Conservation (phyloP, 2,329 filamentous ascomycete genomes). For the Colletotrichum sansevieriae region DNA sequence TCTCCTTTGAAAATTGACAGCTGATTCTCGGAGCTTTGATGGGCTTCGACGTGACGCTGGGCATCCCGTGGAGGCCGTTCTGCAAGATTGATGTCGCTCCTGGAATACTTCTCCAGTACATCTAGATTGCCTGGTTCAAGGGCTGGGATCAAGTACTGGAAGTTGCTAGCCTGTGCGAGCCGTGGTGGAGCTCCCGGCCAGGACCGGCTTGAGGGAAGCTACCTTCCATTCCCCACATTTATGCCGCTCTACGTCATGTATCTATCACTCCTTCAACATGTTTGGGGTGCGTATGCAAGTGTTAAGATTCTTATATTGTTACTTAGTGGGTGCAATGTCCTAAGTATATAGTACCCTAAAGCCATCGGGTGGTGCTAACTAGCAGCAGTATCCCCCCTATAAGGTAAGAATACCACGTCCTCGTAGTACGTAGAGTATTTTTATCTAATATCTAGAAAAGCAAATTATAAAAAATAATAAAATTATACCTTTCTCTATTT, state of each 20-base stretch:
- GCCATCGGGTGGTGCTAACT: too few species aligned
- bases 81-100: background rate
- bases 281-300: too few species aligned
- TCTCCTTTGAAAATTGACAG: conserved; percentile 6
- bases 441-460: too few species aligned
- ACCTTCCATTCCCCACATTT: conserved; percentile 44
- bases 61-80: conserved; percentile 7
- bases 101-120: background rate
- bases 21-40: conserved; percentile 23
- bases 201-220: conserved; percentile 34
- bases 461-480: too few species aligned
- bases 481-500: too few species aligned
- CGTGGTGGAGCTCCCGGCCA: conserved; percentile 23
- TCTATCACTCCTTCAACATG: conserved; percentile 39
- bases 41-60: conserved; percentile 12
- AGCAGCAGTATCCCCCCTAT: too few species aligned
- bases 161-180: conserved; percentile 25
- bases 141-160: background rate
- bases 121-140: background rate
- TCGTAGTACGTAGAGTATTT: too few species aligned
- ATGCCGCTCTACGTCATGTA: conserved; percentile 48
- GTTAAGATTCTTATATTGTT: too few species aligned
- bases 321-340: too few species aligned
- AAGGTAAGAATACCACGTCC: too few species aligned
- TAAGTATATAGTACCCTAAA: too few species aligned